These are phyloP conservation scores for Rubus parviflorus DNA, from an alignment of 306 rosid species.

Conservation along the genomic window DNA sequence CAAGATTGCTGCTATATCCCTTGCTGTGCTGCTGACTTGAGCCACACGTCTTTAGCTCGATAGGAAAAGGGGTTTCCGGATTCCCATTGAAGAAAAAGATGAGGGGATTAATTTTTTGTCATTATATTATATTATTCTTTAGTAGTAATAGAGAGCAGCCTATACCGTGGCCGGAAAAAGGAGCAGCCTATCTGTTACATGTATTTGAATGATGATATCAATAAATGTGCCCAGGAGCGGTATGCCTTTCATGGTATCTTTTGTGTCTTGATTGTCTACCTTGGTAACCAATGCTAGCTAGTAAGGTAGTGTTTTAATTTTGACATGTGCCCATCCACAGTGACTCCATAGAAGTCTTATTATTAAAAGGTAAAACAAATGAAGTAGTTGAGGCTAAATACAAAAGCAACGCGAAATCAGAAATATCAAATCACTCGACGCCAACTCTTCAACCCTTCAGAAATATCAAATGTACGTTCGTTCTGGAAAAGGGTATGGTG, in stretches of 20 bases:
- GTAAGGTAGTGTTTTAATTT: no score
- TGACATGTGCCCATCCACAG: not conserved
- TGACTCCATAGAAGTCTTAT: not conserved
- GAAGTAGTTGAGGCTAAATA: no score
- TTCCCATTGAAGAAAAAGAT: not conserved
- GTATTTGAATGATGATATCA: conserved; percentile 50
- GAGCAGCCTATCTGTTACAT: conserved; percentile 50
- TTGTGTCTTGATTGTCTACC: not conserved
- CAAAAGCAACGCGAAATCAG: no score
- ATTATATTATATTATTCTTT: conserved; percentile 37
- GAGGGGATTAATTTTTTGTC: conserved; percentile 24
- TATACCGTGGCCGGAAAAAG: conserved; percentile 19
- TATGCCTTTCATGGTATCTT: conserved; percentile 6
- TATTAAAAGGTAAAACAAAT: not conserved
- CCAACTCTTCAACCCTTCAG: no score
- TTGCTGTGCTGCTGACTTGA: conserved; percentile 21
- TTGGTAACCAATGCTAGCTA: not conserved
- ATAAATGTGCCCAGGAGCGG: conserved; percentile 48
- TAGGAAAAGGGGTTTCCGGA: not conserved
- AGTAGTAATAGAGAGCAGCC: conserved; percentile 44
- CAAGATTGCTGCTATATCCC: conserved; percentile 19
- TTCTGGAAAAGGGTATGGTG: no score
- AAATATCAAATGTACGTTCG: no score
- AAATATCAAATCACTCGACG: no score
- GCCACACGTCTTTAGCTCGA: conserved; percentile 32